Percentiles rank a stretch among this genome's conserved stretches.
These are phyloP conservation scores for Aspergillus proliferans DNA, from an alignment of 2,329 filamentous ascomycete genomes.

Conservation along the genomic window DNA sequence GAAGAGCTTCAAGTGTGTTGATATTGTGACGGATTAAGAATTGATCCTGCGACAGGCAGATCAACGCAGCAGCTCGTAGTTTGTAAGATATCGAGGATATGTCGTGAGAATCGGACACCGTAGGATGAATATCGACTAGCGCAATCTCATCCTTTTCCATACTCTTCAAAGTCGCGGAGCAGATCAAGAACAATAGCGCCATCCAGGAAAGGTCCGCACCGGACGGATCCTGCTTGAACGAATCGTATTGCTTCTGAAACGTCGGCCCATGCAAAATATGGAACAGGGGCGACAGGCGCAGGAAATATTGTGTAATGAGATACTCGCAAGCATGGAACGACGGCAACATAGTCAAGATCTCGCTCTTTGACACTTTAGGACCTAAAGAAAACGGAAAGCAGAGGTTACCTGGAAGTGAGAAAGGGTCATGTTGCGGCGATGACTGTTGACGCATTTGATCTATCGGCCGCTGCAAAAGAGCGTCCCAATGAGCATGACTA, in stretches of 20 bases:
- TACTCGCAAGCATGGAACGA: conserved; percentile 10
- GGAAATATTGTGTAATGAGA: conserved; percentile 12
- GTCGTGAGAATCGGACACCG: not conserved
- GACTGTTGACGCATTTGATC: not conserved
- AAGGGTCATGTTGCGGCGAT: not conserved
- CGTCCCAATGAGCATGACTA: conserved; percentile 34
- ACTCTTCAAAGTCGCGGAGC: conserved; percentile 16
- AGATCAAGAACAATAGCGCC: conserved; percentile 22
- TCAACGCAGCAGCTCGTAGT: conserved; percentile 16
- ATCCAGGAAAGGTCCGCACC: conserved; percentile 21
- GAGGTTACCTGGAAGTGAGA: conserved; percentile 1
- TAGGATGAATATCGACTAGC: conserved; percentile 13
- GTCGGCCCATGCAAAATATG: conserved; percentile 25
- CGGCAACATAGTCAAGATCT: conserved; percentile 9
- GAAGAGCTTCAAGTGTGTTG: conserved; percentile 23
- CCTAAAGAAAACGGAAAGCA: conserved; percentile 10
- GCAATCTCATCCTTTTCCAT: conserved; percentile 16
- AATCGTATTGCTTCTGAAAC: conserved; percentile 19
- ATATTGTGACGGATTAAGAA: conserved; percentile 24
- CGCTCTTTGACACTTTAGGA: conserved; percentile 2
- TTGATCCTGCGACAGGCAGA: conserved; percentile 22
- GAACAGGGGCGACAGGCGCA: conserved; percentile 14
- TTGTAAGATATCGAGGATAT: conserved; percentile 2
- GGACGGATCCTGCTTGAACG: conserved; percentile 12
- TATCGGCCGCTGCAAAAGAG: conserved; percentile 3